Evolutionary conservation across 495 filamentous ascomycete species (phyloP).

Genomic region (Hypoxylon crocopeplum): DNA sequence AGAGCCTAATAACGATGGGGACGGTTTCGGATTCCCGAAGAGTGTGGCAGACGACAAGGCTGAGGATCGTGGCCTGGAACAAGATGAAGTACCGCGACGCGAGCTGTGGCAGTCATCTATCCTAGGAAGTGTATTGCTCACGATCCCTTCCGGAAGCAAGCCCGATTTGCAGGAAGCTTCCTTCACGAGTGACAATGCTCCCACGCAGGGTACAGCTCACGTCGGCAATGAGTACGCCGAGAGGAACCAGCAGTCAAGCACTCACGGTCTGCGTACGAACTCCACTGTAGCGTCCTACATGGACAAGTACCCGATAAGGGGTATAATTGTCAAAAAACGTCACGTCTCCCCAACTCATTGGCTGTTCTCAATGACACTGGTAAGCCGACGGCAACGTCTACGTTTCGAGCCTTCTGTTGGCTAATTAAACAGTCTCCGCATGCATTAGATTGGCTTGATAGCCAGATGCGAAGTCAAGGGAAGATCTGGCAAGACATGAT

Average conservation of each 20-base stretch:
- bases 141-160: neutral
- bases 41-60: neutral
- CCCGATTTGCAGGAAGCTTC: neutral
- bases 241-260: neutral
- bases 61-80: neutral
- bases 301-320: conserved; percentile 15
- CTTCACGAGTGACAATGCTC: neutral
- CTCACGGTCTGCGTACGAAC: conserved; percentile 8
- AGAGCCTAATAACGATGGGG: neutral
- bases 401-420: neutral
- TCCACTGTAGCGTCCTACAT: conserved; percentile 11
- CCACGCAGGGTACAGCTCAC: neutral
- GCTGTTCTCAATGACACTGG: conserved; percentile 17
- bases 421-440: conserved; percentile 1
- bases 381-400: neutral
- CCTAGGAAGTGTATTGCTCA: neutral
- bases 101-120: conserved; percentile 6
- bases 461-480: conserved; percentile 32
- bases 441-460: conserved; percentile 18
- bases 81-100: conserved; percentile 6
- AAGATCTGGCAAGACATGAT: conserved; percentile 30
- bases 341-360: conserved; percentile 5
- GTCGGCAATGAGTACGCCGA: neutral
- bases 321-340: conserved; percentile 13
- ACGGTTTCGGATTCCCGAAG: neutral